Conservation (phyloP, 228 moss, liverwort and hornwort species). For the Sphagnum fallax region DNA sequence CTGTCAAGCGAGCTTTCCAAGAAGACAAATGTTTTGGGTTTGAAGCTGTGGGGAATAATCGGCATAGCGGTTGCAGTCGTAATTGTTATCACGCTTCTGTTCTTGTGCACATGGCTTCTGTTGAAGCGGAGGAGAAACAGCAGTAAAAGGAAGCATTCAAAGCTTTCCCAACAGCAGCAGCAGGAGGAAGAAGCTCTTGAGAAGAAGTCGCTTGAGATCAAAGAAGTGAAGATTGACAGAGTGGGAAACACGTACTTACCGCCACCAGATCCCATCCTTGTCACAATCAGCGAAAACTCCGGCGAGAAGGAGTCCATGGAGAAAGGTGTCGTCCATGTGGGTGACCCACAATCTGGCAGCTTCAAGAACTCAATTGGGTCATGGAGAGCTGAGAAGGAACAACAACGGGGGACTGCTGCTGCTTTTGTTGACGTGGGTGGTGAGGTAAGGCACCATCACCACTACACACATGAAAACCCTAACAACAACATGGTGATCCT, state of each 20-base stretch:
- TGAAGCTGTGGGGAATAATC: slow-evolving; percentile 43
- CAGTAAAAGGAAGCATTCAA: too few species aligned
- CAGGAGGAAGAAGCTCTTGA: too few species aligned
- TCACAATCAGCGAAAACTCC: slow-evolving; percentile 74
- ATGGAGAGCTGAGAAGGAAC: background rate
- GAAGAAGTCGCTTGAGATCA: slow-evolving; percentile 23
- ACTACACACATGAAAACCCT: background rate
- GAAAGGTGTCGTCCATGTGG: slow-evolving; percentile 75
- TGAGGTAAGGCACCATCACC: slow-evolving; percentile 12
- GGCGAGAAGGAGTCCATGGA: slow-evolving; percentile 78
- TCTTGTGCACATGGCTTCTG: slow-evolving; percentile 22
- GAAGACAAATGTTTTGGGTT: slow-evolving; percentile 36
- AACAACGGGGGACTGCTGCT: slow-evolving; percentile 2
- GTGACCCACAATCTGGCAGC: slow-evolving; percentile 10
- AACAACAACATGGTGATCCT: background rate
- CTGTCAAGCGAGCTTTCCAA: slow-evolving; percentile 13
- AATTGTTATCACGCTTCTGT: slow-evolving; percentile 31
- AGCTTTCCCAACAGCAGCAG: too few species aligned
- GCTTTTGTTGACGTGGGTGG: slow-evolving; percentile 33
- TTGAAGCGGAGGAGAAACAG: too few species aligned
- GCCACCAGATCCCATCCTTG: slow-evolving; percentile 70
- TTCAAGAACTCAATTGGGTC: slow-evolving; percentile 7
- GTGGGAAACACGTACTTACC: slow-evolving; percentile 81
- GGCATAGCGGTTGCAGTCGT: slow-evolving; percentile 22
- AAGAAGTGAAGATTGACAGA: slow-evolving; percentile 90